Evolutionary conservation across 345 rosid species (phyloP).

Genomic region (Pugionium dolabratum): DNA sequence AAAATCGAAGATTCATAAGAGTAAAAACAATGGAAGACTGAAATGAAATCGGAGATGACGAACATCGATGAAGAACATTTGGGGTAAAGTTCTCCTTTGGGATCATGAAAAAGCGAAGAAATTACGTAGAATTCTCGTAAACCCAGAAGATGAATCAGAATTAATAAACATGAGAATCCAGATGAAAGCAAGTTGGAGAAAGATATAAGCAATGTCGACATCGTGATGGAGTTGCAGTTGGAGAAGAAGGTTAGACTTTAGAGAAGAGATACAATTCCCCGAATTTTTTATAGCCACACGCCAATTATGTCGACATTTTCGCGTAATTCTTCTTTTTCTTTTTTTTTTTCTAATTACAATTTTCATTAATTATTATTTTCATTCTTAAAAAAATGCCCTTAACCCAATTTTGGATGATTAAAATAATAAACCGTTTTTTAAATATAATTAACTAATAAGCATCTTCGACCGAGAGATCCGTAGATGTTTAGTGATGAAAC

Average conservation of each 20-base stretch:
- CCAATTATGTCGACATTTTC: conserved; percentile 41
- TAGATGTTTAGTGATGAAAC: no score
- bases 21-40: neutral
- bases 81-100: conserved; percentile 6
- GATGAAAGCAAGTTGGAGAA: conserved; percentile 25
- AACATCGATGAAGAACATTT: conserved; percentile 42
- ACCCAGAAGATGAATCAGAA: neutral
- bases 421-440: no score
- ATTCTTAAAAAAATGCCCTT: neutral
- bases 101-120: conserved; percentile 27
- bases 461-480: no score
- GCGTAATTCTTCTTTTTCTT: neutral
- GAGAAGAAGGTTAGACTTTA: conserved; percentile 1
- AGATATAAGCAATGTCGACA: conserved; percentile 36
- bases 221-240: conserved; percentile 29
- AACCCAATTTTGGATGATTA: neutral
- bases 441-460: no score
- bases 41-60: neutral
- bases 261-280: neutral
- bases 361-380: neutral
- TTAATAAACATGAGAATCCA: neutral
- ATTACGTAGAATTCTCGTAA: neutral
- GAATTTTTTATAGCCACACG: conserved; percentile 26
- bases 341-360: neutral
- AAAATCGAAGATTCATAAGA: neutral